phyloP scores from a whole-genome alignment of 2,329 filamentous ascomycete genomes.

The Clonostachys rhizophaga region DNA sequence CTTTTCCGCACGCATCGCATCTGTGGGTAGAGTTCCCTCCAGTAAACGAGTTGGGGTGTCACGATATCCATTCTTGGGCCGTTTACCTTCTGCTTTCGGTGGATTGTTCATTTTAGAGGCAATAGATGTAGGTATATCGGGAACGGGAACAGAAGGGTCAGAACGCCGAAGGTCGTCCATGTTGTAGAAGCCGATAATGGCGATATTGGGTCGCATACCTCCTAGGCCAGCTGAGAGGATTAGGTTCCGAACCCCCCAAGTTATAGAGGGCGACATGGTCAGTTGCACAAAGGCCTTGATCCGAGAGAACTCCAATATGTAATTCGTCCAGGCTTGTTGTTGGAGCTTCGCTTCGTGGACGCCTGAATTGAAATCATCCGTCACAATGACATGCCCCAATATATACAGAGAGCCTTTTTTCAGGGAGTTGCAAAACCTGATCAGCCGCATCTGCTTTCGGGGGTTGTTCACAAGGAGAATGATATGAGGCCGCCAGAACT shows the following conservation, averaged over 20 bases:
- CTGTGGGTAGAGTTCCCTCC: slow-evolving; percentile 60
- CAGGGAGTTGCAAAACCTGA: slow-evolving; percentile 86
- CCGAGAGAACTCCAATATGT: slow-evolving; percentile 74
- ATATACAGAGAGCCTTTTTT: slow-evolving; percentile 87
- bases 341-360: slow-evolving; percentile 79
- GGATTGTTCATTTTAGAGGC: slow-evolving; percentile 22
- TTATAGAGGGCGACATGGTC: slow-evolving; percentile 74
- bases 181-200: slow-evolving; percentile 75
- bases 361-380: slow-evolving; percentile 72
- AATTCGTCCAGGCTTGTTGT: slow-evolving; percentile 78
- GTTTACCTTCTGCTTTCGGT: slow-evolving; percentile 21
- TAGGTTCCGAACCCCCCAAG: slow-evolving; percentile 81
- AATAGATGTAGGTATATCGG: slow-evolving; percentile 36
- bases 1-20: slow-evolving; percentile 62
- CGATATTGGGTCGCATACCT: slow-evolving; percentile 87
- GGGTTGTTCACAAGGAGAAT: slow-evolving; percentile 80
- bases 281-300: slow-evolving; percentile 91
- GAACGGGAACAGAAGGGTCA: slow-evolving; percentile 49
- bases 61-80: slow-evolving; percentile 16
- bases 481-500: slow-evolving; percentile 89
- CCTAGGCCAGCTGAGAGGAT: slow-evolving; percentile 78
- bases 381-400: slow-evolving; percentile 82
- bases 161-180: slow-evolving; percentile 69
- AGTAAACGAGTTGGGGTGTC: slow-evolving; percentile 52
- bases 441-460: slow-evolving; percentile 74